Base-by-base conservation (phyloP, 1,284 basidiomycete genomes). In the Sporisorium graminicola region DNA sequence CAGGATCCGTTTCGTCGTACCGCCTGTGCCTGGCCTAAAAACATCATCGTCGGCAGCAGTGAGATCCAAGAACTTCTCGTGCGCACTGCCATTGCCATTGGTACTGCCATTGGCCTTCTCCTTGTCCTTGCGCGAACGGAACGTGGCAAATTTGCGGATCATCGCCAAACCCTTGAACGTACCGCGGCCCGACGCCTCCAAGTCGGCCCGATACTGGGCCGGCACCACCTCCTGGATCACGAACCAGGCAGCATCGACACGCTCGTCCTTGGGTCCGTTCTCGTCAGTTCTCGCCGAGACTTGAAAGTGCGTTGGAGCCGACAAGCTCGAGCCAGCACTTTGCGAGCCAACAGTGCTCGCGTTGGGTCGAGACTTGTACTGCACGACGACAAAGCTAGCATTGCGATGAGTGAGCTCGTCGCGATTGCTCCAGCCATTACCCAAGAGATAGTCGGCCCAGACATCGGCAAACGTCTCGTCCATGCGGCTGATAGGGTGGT, bases 351-450 rank as follows among this genome's bases (percentile, higher is more conserved):
- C 75, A 7, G 78, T 76, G 31, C 74, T 75, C 5, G 56, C 62
- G 46, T 72, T 69, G 5, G 79, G 67, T 8, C 79, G 53, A 20
- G 67, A 69, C 65, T 78, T 79, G 74, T 83, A 77, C 74, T 85
- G 84, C 31, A 85, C 67, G 2, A 85, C 73, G 29, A 78, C 84
- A 74, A 85, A 85, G 62, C 75, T 84, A n/a, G 84, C 80, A 14
- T 65, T 65, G 18, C 84, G 71, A 55, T 85, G 83, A 31, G 83
- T 83, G 14, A 79, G 73, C 62, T 85, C 84, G 55, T 85, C 83
- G 37, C 83, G 76, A 47, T 84, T 83, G 69, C 80, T 82, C 84
- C 84, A 85, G 14, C 84, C 84, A 44, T 61, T 80, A 5, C 83
- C 84, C 6, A 85, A 40, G 3, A 85, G 65, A 33, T 78, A 82